Percentiles rank a stretch among this genome's conserved stretches.
phyloP scores from a whole-genome alignment of 371 early-diverging fungal genomes.

The Amoeboaphelidium protococcarum region DNA sequence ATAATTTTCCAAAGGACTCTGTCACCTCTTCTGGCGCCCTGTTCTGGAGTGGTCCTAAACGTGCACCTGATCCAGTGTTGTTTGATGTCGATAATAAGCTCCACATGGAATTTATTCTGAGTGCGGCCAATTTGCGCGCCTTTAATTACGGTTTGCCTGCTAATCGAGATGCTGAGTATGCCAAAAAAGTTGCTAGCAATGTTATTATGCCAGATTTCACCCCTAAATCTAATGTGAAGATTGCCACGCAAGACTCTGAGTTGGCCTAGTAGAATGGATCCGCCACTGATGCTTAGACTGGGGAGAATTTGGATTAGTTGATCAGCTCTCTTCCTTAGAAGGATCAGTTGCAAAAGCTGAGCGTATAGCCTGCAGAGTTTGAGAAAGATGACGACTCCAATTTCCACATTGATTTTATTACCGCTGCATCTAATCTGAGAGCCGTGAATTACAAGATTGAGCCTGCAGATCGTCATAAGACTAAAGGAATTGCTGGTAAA shows the following conservation, averaged over 20 bases:
- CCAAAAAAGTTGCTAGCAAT: constrained; percentile 31
- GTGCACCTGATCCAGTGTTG: constrained; percentile 59
- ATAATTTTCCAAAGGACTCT: constrained; percentile 83
- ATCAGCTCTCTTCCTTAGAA: constrained; percentile 39
- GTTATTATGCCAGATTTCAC: constrained; percentile 57
- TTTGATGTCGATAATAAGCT: constrained; percentile 45
- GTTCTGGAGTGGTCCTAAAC: constrained; percentile 99
- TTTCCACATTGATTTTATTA: constrained; percentile 98
- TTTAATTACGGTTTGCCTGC: constrained; percentile 59
- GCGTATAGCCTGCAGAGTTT: constrained; percentile 68
- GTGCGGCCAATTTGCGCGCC: constrained; percentile 82
- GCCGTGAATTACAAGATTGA: constrained; percentile 88
- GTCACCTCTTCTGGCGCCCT: constrained; percentile 72
- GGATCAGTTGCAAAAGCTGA: constrained; percentile 36
- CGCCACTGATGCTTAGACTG: too few species aligned
- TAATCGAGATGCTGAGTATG: constrained; percentile 27
- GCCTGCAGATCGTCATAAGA: constrained; percentile 74
- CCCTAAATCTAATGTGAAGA: constrained; percentile 81
- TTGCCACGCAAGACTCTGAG: constrained; percentile 79
- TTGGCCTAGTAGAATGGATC: constrained; percentile 6
- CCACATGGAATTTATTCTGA: constrained; percentile 76
- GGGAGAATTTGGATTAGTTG: constrained; percentile 31
- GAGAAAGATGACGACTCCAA: constrained; percentile 99
- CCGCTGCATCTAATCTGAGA: constrained; percentile 91
- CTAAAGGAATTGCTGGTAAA: constrained; percentile 98